Conservation (phyloP, 2,329 filamentous ascomycete genomes). For the Hypomyces perniciosus region DNA sequence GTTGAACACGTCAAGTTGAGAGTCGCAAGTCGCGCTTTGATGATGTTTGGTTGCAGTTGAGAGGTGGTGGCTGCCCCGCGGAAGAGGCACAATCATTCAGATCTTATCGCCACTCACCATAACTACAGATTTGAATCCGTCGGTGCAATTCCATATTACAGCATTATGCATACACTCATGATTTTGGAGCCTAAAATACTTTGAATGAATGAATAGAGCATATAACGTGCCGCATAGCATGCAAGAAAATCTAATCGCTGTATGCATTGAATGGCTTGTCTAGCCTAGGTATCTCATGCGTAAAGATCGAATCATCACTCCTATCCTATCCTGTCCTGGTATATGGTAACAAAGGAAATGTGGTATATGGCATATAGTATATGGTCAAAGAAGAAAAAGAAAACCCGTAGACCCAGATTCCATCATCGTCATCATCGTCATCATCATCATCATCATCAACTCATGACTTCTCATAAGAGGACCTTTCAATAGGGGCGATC, state of each 20-base stretch:
- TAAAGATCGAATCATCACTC: slow-evolving; percentile 10
- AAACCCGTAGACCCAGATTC: slow-evolving; percentile 4
- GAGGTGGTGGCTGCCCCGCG: no score
- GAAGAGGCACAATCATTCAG: no score
- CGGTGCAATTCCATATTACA: no score
- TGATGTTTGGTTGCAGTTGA: no score
- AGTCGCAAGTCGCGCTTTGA: no score
- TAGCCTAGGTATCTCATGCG: slow-evolving; percentile 7
- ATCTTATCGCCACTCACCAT: no score
- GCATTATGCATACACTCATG: no score
- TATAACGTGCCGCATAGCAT: no score
- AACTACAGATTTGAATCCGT: no score
- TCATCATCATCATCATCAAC: neutral
- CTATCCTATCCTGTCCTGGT: slow-evolving; percentile 1
- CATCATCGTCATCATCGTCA: neutral
- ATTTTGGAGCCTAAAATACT: no score
- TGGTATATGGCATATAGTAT: slow-evolving; percentile 2
- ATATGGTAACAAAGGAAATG: slow-evolving; percentile 11
- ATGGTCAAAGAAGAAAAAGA: slow-evolving; percentile 4
- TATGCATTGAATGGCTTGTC: slow-evolving; percentile 1
- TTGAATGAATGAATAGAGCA: no score
- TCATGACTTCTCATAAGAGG: slow-evolving; percentile 17
- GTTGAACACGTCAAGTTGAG: no score
- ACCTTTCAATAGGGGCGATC: slow-evolving; percentile 37
- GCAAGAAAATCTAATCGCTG: slow-evolving; percentile 7